Percentiles rank a stretch among this genome's conserved stretches.
These are phyloP conservation scores for Tetracladium maxilliforme DNA, from an alignment of 2,329 filamentous ascomycete species.

Conservation along the genomic window DNA sequence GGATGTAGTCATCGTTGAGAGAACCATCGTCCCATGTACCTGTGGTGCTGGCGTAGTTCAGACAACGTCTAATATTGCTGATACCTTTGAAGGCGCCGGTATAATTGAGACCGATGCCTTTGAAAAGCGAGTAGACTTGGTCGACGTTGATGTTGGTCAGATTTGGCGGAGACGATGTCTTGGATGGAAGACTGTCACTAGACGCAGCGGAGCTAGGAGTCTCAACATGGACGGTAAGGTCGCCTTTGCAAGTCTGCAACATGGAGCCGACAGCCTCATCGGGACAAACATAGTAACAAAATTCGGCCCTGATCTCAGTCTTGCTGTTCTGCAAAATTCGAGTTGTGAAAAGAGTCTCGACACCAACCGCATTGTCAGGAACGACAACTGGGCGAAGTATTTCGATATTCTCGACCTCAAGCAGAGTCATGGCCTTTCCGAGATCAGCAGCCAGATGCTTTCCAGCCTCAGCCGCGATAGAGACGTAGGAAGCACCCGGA, in stretches of 20 bases:
- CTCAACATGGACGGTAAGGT: slow-evolving; percentile 1
- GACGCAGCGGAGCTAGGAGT: slow-evolving; percentile 1
- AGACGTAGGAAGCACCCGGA: too few relatives aligned
- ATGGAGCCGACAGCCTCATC: not conserved
- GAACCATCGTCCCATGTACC: too few relatives aligned
- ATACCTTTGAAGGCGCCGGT: slow-evolving; percentile 5
- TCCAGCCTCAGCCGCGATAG: too few relatives aligned
- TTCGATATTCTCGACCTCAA: slow-evolving; percentile 6
- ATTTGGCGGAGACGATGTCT: slow-evolving; percentile 2
- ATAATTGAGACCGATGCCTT: slow-evolving; percentile 7
- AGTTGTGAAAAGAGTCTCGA: slow-evolving; percentile 6
- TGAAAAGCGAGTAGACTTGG: slow-evolving; percentile 6
- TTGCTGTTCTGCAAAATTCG: slow-evolving; percentile 1
- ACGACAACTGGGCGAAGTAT: slow-evolving; percentile 7
- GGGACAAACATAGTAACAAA: slow-evolving; percentile 1
- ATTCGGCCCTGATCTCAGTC: slow-evolving; percentile 2
- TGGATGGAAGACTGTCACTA: slow-evolving; percentile 1
- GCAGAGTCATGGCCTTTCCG: not conserved
- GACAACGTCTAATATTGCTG: too few relatives aligned
- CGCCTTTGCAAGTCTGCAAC: not conserved
- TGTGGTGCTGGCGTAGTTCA: too few relatives aligned
- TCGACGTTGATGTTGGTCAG: slow-evolving; percentile 5
- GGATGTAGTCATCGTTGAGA: not conserved
- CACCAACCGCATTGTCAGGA: slow-evolving; percentile 4
- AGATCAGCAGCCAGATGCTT: not conserved